Evolutionary conservation across 73 alveolate genomes (phyloP).

Genomic region (Paramecium pentaurelia): DNA sequence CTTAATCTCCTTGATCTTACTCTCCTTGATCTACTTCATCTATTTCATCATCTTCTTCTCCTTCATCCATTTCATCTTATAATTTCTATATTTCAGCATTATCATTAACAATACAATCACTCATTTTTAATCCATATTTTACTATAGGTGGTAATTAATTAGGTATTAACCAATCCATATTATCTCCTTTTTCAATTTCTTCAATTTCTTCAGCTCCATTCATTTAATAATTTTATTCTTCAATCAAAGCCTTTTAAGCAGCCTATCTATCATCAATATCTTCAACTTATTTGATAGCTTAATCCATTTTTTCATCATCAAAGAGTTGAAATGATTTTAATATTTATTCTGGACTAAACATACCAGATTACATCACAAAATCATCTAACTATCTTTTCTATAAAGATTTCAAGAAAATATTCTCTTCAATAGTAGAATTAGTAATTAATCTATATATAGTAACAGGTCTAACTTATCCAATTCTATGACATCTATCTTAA

Average conservation of each 20-base stretch:
- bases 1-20: background rate
- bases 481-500: constrained; percentile 99
- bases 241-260: constrained; percentile 40
- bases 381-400: constrained; percentile 61
- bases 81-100: constrained; percentile 45
- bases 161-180: constrained; percentile 34
- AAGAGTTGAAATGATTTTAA: background rate
- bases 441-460: constrained; percentile 96
- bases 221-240: constrained; percentile 47
- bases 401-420: constrained; percentile 44
- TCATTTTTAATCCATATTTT: constrained; percentile 50
- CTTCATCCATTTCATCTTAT: constrained; percentile 45
- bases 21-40: background rate
- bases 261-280: constrained; percentile 54
- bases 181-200: constrained; percentile 48
- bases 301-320: constrained; percentile 51
- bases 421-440: constrained; percentile 52
- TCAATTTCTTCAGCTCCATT: constrained; percentile 57
- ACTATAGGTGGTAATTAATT: constrained; percentile 53
- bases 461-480: constrained; percentile 98
- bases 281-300: constrained; percentile 53
- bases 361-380: constrained; percentile 57
- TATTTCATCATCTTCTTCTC: constrained; percentile 39
- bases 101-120: background rate
- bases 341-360: constrained; percentile 53